These are phyloP conservation scores for Hyphopichia pseudoburtonii DNA, from an alignment of 1,139 yeast species.

Conservation along the genomic window DNA sequence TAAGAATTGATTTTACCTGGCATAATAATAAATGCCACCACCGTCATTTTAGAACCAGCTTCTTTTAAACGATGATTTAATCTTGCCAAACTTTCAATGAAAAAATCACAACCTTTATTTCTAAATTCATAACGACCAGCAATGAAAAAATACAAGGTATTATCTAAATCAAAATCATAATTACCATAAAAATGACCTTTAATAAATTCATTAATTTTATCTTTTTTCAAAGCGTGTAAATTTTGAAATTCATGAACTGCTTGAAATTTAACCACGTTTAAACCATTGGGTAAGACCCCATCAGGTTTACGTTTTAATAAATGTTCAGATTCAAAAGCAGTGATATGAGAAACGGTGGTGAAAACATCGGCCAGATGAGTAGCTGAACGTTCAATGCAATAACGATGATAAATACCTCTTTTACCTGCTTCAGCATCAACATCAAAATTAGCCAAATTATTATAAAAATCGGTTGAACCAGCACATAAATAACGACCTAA, in stretches of 20 bases:
- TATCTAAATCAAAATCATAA: constrained; percentile 90
- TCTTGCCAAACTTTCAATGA: constrained; percentile 89
- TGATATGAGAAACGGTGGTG: constrained; percentile 95
- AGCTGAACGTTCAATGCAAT: constrained; percentile 95
- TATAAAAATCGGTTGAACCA: constrained; percentile 93
- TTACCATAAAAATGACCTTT: constrained; percentile 98
- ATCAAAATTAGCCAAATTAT: constrained; percentile 85
- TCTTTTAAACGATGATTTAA: constrained; percentile 84
- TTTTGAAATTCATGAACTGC: constrained; percentile 98
- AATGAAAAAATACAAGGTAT: constrained; percentile 90
- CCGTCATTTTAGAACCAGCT: constrained; percentile 82
- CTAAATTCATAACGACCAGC: constrained; percentile 97
- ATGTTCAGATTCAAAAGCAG: constrained; percentile 94
- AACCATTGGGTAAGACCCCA: constrained; percentile 95
- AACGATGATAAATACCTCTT: constrained; percentile 94
- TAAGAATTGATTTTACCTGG: constrained; percentile 93
- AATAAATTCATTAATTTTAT: constrained; percentile 88
- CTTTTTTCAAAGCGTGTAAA: constrained; percentile 88
- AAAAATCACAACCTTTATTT: constrained; percentile 96
- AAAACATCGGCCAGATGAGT: constrained; percentile 96
- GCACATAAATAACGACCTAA: constrained; percentile 96
- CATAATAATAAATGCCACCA: constrained; percentile 98
- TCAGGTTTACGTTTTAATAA: constrained; percentile 93
- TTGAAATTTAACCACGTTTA: constrained; percentile 92
- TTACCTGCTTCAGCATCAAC: constrained; percentile 98